Conservation (phyloP, 768 basidiomycete genomes). For the Lentinula boryana region DNA sequence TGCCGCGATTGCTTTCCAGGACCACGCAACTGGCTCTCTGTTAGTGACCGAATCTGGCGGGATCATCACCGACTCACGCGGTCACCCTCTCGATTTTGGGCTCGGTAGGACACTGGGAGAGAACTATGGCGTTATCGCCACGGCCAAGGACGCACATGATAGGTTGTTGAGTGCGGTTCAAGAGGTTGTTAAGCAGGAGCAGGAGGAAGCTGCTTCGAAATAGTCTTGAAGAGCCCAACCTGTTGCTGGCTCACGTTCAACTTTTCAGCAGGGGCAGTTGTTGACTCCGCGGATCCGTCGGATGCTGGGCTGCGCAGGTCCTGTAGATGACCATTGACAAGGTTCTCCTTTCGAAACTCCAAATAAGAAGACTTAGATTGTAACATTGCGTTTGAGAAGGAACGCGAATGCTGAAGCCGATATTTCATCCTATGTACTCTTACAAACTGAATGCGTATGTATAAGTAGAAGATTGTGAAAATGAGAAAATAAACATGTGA, state of each 20-base stretch:
- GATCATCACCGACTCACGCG: constrained; percentile 78
- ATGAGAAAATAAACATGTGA: too few species aligned
- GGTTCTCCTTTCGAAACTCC: too few species aligned
- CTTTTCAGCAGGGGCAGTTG: too few species aligned
- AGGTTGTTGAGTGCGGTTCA: constrained; percentile 72
- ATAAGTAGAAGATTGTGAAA: too few species aligned
- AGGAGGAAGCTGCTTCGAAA: background rate
- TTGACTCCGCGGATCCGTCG: too few species aligned
- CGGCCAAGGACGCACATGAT: constrained; percentile 63
- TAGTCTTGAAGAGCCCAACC: background rate
- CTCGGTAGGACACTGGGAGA: constrained; percentile 78
- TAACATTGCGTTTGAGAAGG: too few species aligned
- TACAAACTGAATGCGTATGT: too few species aligned
- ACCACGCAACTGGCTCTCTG: constrained; percentile 84
- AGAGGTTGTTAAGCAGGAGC: constrained; percentile 28
- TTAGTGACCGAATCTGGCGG: constrained; percentile 90
- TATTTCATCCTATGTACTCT: too few species aligned
- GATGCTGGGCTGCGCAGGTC: too few species aligned
- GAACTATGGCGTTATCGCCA: constrained; percentile 86
- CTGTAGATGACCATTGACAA: background rate
- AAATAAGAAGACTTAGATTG: too few species aligned
- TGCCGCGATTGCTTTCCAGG: constrained; percentile 27
- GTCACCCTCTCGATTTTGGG: constrained; percentile 76
- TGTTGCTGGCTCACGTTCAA: background rate
- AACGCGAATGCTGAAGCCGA: too few species aligned